Base-by-base conservation (phyloP, 2,329 filamentous ascomycete genomes). In the Fusarium longipes region DNA sequence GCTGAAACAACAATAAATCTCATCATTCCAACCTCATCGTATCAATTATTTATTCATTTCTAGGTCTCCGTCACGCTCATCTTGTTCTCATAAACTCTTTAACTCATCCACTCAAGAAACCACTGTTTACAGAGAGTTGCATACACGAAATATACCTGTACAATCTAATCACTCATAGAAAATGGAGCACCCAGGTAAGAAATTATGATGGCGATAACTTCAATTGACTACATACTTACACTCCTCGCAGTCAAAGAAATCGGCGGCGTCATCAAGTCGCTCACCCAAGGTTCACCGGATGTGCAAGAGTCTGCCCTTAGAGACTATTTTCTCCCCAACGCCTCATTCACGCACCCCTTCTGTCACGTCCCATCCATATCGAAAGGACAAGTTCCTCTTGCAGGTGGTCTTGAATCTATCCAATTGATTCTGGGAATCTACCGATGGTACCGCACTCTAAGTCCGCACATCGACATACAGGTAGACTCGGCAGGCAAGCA, bases 381-480 rank as follows among this genome's bases (percentile, higher is more conserved):
- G 5, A 75, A 81, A 18, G 67, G 79, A 29, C 59, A 74, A 3
- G 48, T 86, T 2, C 84, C 82, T 2, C 70, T 83, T 4, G 67
- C 81, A 1, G 77, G 78, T 9, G 70, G 73, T 2, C 55, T 86
- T 24, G 86, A 89, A 65, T 94, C 91, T 11, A 84, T 92, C 40
- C 87, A 84, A 79, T 75, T 92, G 8, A 83, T 96, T 18, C 80
- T 86, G 45, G 83, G 84, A 70, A 89, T 97, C 57, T 96, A 93
- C 74, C 87, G 88, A 38, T 94, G 91, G 91, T 95, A 96, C 78
- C 92, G 93, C 74, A 91, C 95, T 67, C 82, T 97, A 74, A 93
- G 89, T 63, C 93, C 93, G 0, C 81, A 83, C 18, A 91, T 96
- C 67, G 83, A 89, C 40, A 79, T 95, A 14, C 80, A 84, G 2